A percentile compares a stretch with the other conserved stretches of the same genome.
Evolutionary conservation across 495 filamentous ascomycete genomes (phyloP).

Genomic region (Daldinia concentrica): DNA sequence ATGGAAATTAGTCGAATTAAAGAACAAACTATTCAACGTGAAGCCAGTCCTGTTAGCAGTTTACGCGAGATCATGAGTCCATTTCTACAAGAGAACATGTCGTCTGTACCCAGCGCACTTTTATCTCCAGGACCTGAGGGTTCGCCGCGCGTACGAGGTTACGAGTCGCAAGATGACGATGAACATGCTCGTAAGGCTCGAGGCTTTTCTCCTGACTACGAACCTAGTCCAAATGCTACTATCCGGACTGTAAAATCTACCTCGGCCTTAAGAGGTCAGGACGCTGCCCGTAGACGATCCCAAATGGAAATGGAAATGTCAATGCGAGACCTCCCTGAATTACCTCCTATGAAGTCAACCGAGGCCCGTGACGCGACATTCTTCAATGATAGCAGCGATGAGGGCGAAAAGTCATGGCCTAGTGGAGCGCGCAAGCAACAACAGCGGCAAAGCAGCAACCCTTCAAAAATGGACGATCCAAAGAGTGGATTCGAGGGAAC

Average conservation of each 20-base stretch:
- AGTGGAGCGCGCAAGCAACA: constrained; percentile 21
- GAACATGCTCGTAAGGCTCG: constrained; percentile 48
- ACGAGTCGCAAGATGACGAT: constrained; percentile 41
- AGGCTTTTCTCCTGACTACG: constrained; percentile 73
- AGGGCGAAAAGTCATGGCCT: constrained; percentile 34
- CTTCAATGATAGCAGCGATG: constrained; percentile 47
- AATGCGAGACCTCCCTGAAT: constrained; percentile 38
- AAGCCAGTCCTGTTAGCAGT: constrained; percentile 83
- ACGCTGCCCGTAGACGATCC: constrained; percentile 38
- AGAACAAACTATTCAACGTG: constrained; percentile 41
- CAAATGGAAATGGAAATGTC: constrained; percentile 31
- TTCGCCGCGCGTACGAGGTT: constrained; percentile 30
- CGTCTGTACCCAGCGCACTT: constrained; percentile 14
- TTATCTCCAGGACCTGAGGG: constrained; percentile 32
- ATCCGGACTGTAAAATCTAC: constrained; percentile 63
- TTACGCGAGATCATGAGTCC: constrained; percentile 91
- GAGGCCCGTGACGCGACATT: constrained; percentile 40
- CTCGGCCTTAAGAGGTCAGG: constrained; percentile 44
- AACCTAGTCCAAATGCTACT: constrained; percentile 66
- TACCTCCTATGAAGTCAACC: constrained; percentile 31
- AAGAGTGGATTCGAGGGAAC: constrained; percentile 4
- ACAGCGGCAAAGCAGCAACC: constrained; percentile 21
- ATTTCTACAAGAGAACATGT: constrained; percentile 63
- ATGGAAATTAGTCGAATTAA: constrained; percentile 47
- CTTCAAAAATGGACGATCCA: constrained; percentile 8